Evolutionary conservation across 2,329 filamentous ascomycete species (phyloP).

Genomic region (Pseudovirgaria hyperparasitica): DNA sequence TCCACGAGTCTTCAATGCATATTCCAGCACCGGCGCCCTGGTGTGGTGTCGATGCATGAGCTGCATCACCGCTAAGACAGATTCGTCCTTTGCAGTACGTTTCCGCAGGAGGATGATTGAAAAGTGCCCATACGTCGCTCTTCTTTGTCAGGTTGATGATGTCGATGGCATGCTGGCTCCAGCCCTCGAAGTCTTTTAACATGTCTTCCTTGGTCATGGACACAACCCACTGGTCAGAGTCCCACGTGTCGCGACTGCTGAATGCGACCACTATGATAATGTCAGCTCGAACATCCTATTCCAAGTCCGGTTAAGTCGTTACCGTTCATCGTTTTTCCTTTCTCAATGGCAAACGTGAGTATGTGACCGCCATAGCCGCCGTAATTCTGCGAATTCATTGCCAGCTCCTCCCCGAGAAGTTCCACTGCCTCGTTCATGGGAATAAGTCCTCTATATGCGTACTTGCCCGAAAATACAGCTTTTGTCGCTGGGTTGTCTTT

Average conservation of each 20-base stretch:
- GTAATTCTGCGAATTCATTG: constrained; percentile 41
- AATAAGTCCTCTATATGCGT: constrained; percentile 49
- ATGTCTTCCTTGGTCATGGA: constrained; percentile 30
- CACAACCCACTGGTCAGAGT: constrained; percentile 26
- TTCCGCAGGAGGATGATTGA: constrained; percentile 31
- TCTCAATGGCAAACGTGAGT: constrained; percentile 48
- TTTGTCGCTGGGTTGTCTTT: constrained; percentile 30
- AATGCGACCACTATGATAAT: constrained; percentile 30
- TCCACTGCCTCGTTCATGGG: constrained; percentile 42
- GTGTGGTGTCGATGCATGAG: constrained; percentile 41
- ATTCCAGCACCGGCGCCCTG: constrained; percentile 42
- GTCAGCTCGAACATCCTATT: not conserved
- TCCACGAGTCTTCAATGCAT: constrained; percentile 41
- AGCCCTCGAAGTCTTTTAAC: constrained; percentile 26
- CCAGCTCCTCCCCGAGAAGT: constrained; percentile 37
- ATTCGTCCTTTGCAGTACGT: constrained; percentile 24
- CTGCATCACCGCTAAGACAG: constrained; percentile 42
- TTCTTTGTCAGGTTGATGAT: constrained; percentile 35
- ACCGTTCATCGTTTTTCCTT: constrained; percentile 44
- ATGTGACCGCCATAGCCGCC: constrained; percentile 45
- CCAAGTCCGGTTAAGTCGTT: constrained; percentile 1
- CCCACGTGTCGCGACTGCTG: constrained; percentile 31
- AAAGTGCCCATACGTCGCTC: constrained; percentile 35
- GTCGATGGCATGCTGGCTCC: constrained; percentile 26
- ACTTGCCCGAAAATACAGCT: constrained; percentile 43